phyloP scores from a whole-genome alignment of 768 basidiomycete genomes.

The Hypholoma fasciculare region DNA sequence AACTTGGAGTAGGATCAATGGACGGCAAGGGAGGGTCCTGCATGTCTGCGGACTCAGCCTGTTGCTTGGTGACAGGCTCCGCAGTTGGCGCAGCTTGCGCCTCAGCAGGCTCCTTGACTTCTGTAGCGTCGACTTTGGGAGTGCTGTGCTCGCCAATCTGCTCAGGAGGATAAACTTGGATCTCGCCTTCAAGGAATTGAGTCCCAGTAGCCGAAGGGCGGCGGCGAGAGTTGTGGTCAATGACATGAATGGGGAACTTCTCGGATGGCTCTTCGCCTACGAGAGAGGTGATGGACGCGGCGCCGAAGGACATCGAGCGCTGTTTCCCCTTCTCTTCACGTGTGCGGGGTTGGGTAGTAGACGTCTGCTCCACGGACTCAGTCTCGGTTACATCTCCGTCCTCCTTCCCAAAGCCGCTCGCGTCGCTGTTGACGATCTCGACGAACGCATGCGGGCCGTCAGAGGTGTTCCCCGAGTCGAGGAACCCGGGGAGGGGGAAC shows the following conservation, averaged over 20 bases:
- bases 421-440: slow-evolving; percentile 48
- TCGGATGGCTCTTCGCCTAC: slow-evolving; percentile 43
- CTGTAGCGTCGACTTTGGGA: slow-evolving; percentile 27
- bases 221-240: slow-evolving; percentile 32
- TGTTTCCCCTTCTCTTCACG: slow-evolving; percentile 50
- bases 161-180: not conserved
- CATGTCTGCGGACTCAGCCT: slow-evolving; percentile 6
- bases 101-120: slow-evolving; percentile 16
- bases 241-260: slow-evolving; percentile 67
- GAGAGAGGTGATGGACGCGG: slow-evolving; percentile 38
- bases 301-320: slow-evolving; percentile 32
- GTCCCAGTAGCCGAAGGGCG: not conserved
- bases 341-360: slow-evolving; percentile 25
- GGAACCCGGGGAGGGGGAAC: slow-evolving; percentile 38
- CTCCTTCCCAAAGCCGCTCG: slow-evolving; percentile 26
- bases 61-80: not conserved
- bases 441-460: slow-evolving; percentile 64
- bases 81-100: not conserved
- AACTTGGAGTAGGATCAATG: slow-evolving; percentile 37
- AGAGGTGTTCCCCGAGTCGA: slow-evolving; percentile 24
- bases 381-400: slow-evolving; percentile 22
- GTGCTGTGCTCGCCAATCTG: slow-evolving; percentile 35
- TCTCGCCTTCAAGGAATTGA: not conserved
- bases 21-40: slow-evolving; percentile 39
- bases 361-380: slow-evolving; percentile 29